phyloP scores from a whole-genome alignment of 352 stramenopile species.

The Pythium phragmitis region DNA sequence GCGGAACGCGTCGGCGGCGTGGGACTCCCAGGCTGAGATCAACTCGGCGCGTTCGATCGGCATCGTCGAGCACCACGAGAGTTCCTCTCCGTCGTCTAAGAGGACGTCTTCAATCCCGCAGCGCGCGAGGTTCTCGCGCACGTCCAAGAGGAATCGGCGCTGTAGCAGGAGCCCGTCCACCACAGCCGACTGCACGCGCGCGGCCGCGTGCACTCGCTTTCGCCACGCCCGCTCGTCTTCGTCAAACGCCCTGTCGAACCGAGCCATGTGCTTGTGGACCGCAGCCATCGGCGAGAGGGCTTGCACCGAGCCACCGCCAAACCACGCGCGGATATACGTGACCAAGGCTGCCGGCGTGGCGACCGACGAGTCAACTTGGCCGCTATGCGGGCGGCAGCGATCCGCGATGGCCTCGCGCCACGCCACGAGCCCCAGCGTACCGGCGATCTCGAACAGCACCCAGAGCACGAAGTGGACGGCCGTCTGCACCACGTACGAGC shows the following conservation, averaged over 20 bases:
- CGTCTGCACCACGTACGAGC: slow-evolving; percentile 30
- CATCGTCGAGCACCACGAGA: not conserved
- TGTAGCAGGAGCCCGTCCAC: slow-evolving; percentile 9
- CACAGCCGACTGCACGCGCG: not conserved
- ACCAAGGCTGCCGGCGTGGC: slow-evolving; percentile 3
- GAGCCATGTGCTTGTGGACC: slow-evolving; percentile 1
- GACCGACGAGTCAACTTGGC: not conserved
- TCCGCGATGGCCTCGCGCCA: slow-evolving; percentile 31
- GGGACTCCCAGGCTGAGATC: slow-evolving; percentile 1
- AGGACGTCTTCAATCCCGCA: slow-evolving; percentile 2
- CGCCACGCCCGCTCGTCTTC: slow-evolving; percentile 10
- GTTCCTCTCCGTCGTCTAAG: not conserved
- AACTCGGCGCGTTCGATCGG: not conserved
- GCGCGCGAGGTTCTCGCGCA: slow-evolving; percentile 2
- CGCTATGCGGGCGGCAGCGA: slow-evolving; percentile 4
- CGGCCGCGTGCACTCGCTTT: not conserved
- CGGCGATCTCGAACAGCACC: slow-evolving; percentile 29
- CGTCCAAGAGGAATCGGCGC: slow-evolving; percentile 9
- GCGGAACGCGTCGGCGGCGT: slow-evolving; percentile 4
- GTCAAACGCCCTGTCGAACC: slow-evolving; percentile 11
- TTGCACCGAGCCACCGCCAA: not conserved
- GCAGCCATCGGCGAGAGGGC: not conserved
- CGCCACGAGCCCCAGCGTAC: slow-evolving; percentile 36
- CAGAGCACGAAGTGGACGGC: slow-evolving; percentile 43
- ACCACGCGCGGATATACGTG: not conserved